Base-by-base conservation (phyloP, 1,284 basidiomycete genomes). In the Naganishia liquefaciens region DNA sequence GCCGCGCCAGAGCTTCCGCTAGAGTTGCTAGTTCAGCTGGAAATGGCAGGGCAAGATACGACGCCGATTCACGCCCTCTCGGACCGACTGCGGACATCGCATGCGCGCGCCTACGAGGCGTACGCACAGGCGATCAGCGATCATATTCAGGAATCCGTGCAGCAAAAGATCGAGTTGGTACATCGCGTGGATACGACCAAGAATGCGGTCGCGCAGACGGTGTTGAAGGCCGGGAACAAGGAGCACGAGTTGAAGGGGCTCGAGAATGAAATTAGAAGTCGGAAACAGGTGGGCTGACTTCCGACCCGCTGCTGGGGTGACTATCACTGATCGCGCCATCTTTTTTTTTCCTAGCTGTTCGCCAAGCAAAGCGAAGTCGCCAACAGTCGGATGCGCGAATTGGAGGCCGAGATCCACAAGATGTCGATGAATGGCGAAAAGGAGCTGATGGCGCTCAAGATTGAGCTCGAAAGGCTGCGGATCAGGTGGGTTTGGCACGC, bases 211-310 rank as follows among this genome's bases (percentile, higher is more conserved):
- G 57, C 57, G 15, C 57, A 60, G 21, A 60, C 57, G 28, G 57
- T 60, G 23, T n/a, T 60, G n/a, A 60, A 50, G 21, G 57, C 57
- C n/a, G 57, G 57, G 33, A 60, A 60, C 57, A 60, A 60, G 57
- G 57, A 60, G 57, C 57, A 60, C 47, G 57, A 60, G 57, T 25
- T 60, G 23, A 60, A 49, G 46, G 57, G 57, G 1, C 50, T 87
- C 89, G 75, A 88, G 84, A 67, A 86, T 88, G 67, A 83, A 84
- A 42, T 88, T 91, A 68, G 85, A 83, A 68, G 81, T 90, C 25
- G 88, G 49, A 85, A 88, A 75, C 85, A 87, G 73, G 90, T 90
- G 68, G 72, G 85, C 81, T 46, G 33, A n/a, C n/a, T 47, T 37
- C 49, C n/a, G 40, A n/a, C n/a, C n/a, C n/a, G n/a, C n/a, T n/a